Evolutionary conservation across 2,329 filamentous ascomycete species (phyloP), one percentile per base, ranked within the genome.

Genomic region (Stachybotrys elegans): DNA sequence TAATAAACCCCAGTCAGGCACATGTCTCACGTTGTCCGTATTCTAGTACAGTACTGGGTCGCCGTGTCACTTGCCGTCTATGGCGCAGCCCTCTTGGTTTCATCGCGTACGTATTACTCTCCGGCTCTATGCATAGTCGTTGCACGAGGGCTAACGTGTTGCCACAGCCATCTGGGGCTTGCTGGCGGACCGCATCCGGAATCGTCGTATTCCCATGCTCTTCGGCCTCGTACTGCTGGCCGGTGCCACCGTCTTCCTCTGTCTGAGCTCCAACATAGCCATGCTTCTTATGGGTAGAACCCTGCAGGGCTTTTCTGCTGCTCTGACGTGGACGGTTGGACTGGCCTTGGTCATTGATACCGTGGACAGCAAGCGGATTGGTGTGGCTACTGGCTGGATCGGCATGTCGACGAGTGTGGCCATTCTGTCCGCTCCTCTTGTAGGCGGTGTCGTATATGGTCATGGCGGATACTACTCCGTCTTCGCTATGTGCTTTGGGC

Each of bases 271-370:
- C 22, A 60, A 51, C 17, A 53, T 65, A 13, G 44, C 56, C 31
- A 63, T 64, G 48, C 52, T 66, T 16, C 50, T 66, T 42, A 43
- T 59, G 25, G 62, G 61, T 8, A 56, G 62, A 29, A 51, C 55
- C 20, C 47, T 65, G 13, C 62, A 66, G 43, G 62, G 62, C 31
- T 47, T 60, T 40, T 61, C 62, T 4, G 59, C 58, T 5, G 56
- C 59, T 22, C 45, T 66, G 19, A 65, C 61, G 6, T 66, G 62
- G 62, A 64, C 61, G 14, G 62, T 66, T 20, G 62, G 62, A 4
- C 51, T 66, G 21, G 62, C 62, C 9, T 57, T 66, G 7, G 58
- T 65, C 39, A 58, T 64, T 20, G 62, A 66, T 36, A 59, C 58
- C 4, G 61, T 63, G 7, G 55, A 62, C 23, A 50, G 47, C 8